Percentiles rank a stretch among this genome's conserved stretches.
Evolutionary conservation across 805 yeast species (phyloP).

Genomic region (Wickerhamomyces sydowiorum): DNA sequence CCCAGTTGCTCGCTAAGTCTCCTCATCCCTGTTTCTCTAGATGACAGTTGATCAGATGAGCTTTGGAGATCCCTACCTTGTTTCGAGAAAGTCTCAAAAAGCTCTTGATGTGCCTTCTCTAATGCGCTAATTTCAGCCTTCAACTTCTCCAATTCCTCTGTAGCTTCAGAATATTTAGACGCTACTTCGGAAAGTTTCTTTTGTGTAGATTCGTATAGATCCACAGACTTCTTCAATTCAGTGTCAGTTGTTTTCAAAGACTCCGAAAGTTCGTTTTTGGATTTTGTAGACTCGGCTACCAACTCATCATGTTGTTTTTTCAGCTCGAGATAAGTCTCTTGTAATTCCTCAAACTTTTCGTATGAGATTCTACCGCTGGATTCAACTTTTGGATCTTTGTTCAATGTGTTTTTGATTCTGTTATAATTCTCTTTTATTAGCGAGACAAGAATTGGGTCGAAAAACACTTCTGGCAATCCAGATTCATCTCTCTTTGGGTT

Average conservation of each 20-base stretch:
- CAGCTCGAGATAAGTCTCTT: slow-evolving; percentile 26
- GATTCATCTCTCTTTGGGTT: slow-evolving; percentile 62
- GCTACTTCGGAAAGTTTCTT: slow-evolving; percentile 8
- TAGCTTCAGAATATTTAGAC: no score
- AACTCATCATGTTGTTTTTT: slow-evolving; percentile 30
- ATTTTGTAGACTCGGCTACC: slow-evolving; percentile 21
- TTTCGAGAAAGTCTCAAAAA: slow-evolving; percentile 26
- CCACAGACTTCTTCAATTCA: slow-evolving; percentile 9
- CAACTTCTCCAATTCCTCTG: not conserved
- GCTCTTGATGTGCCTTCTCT: slow-evolving; percentile 24
- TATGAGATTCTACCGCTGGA: slow-evolving; percentile 64
- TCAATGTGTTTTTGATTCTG: slow-evolving; percentile 65
- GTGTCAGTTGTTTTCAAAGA: slow-evolving; percentile 14
- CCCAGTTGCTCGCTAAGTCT: slow-evolving; percentile 22
- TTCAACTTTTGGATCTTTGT: slow-evolving; percentile 67
- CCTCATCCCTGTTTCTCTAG: slow-evolving; percentile 18
- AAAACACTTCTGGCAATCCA: slow-evolving; percentile 82
- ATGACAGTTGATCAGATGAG: slow-evolving; percentile 8
- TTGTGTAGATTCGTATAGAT: slow-evolving; percentile 10
- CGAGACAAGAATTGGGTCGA: slow-evolving; percentile 56
- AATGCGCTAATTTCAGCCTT: slow-evolving; percentile 8
- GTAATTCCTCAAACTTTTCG: slow-evolving; percentile 35
- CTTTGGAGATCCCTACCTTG: slow-evolving; percentile 27
- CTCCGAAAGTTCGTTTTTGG: slow-evolving; percentile 24
- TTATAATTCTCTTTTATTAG: slow-evolving; percentile 64